phyloP scores from a whole-genome alignment of 1,284 basidiomycete species.

The Tilletia indica region DNA sequence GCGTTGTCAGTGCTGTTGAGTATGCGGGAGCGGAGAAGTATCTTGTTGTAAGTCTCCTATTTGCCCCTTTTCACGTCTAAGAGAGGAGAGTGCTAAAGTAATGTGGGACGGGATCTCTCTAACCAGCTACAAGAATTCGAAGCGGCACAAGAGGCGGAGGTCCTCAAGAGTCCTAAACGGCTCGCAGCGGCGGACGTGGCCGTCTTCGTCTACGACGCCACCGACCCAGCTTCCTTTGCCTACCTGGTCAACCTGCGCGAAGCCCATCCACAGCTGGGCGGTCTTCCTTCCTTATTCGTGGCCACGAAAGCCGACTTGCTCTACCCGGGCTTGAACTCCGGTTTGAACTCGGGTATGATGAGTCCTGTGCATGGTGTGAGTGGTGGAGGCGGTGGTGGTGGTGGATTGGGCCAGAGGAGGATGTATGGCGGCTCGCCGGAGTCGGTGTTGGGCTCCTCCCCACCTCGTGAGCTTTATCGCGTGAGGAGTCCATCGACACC shows the following conservation, averaged over 20 bases:
- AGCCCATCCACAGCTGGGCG: constrained; percentile 84
- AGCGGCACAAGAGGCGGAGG: constrained; percentile 76
- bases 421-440: background rate
- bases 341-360: background rate
- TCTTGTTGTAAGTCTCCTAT: constrained; percentile 58
- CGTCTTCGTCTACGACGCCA: constrained; percentile 93
- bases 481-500: background rate
- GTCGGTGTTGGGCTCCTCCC: constrained; percentile 22
- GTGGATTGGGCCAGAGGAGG: constrained; percentile 62
- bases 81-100: too few relatives aligned
- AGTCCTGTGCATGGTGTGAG: background rate
- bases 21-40: constrained; percentile 93
- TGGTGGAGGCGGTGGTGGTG: background rate
- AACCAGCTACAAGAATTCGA: constrained; percentile 91
- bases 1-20: constrained; percentile 91
- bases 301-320: constrained; percentile 97
- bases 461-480: constrained; percentile 11
- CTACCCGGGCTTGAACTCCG: constrained; percentile 57
- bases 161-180: constrained; percentile 82
- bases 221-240: constrained; percentile 97
- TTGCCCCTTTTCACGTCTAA: too few relatives aligned
- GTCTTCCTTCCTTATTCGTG: constrained; percentile 93
- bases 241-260: constrained; percentile 92
- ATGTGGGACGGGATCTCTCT: too few relatives aligned
- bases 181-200: constrained; percentile 89